Evolutionary conservation across 257 asterid species (phyloP).

Genomic region (Solanum megistacrolobum): DNA sequence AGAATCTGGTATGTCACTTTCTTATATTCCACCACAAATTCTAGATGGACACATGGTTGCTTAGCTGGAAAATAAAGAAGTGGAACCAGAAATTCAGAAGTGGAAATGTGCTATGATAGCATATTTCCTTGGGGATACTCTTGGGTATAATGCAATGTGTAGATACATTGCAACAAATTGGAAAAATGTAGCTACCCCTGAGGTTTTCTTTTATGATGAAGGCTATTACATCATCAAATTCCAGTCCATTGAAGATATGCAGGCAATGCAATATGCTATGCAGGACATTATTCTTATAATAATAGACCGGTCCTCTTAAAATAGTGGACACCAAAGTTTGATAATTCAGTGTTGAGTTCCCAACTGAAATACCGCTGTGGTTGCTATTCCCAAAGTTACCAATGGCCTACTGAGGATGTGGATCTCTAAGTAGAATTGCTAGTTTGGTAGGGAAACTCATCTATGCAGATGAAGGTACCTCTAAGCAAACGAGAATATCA

Average conservation of each 20-base stretch:
- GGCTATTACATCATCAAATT: neutral
- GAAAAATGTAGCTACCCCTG: too few relatives aligned
- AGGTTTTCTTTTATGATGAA: neutral
- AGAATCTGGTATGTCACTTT: too few relatives aligned
- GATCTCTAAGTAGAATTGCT: neutral
- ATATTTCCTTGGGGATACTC: neutral
- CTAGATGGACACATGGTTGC: neutral
- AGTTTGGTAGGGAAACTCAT: neutral
- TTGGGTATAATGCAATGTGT: neutral
- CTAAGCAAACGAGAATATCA: neutral
- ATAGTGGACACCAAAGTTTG: neutral
- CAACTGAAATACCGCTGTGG: neutral
- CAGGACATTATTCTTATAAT: too few relatives aligned
- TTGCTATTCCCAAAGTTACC: neutral
- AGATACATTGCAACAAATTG: neutral
- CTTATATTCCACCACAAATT: too few relatives aligned
- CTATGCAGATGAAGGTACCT: neutral
- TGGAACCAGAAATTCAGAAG: too few relatives aligned
- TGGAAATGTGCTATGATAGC: neutral
- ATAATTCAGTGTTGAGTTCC: neutral
- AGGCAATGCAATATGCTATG: neutral
- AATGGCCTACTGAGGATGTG: neutral
- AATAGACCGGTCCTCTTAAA: neutral
- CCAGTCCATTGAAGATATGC: neutral
- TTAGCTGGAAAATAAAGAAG: neutral